Base-by-base conservation (phyloP, 768 basidiomycete genomes). In the Xerocomus potaroensis region DNA sequence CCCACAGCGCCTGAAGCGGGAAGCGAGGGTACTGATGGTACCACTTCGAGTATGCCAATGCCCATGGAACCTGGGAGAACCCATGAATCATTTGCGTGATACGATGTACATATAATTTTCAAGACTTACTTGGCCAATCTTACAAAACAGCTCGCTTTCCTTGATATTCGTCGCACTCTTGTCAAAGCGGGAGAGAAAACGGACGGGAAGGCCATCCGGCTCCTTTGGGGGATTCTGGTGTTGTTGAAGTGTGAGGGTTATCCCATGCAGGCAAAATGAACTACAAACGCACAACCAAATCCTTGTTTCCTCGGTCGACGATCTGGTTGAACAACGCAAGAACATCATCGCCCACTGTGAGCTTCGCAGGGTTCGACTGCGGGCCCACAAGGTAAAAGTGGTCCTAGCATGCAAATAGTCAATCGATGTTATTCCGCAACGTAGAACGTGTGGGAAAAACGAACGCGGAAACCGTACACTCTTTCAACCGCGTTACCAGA, bases 91-190 rank as follows among this genome's bases (percentile, higher is more conserved):
- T 4, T 36, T 15, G 22, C 15, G 15, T 23, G 16, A 18, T 10
- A 23, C 29, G 42, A 37, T 6, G 3, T 15, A 19, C 1, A 36
- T 19, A 5, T n/a, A 9, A 23, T 19, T 7, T 37, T 23, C 3
- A 42, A 71, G 21, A 7, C 46, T 2, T 27, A 56, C 77, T 61
- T 79, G 77, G 8, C 78, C 77, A 21, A 80, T 77, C 9, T 58
- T 64, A 32, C 69, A 66, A 46, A 78, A 80, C 10, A 80, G 48
- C 39, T 65, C 57, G 24, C 72, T 76, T 49, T 80, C 77, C 48
- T 78, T 80, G 59, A 80, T 78, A 54, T 80, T 79, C 0, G 78
- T 80, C 8, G 79, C 78, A 43, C 76, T 76, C 52, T 79, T 80
- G 51, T 81, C 79, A 48, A 68, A 80, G 3, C 79, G 73, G 2